These are phyloP conservation scores for Plantago major DNA, from an alignment of 257 asterid species.

Conservation along the genomic window DNA sequence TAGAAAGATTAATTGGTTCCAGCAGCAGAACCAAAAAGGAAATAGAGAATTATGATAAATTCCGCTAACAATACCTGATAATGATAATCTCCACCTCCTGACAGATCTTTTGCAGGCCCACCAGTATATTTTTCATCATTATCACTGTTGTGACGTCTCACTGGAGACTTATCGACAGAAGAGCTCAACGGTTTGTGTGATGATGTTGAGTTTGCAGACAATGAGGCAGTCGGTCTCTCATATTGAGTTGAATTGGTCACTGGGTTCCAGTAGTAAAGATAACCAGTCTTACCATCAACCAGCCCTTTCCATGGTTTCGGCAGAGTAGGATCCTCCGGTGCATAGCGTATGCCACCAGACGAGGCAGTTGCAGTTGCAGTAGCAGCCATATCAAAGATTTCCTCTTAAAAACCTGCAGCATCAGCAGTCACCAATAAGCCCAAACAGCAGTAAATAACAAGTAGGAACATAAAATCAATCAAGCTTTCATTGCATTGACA, in stretches of 20 bases:
- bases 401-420: constrained; percentile 24
- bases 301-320: constrained; percentile 97
- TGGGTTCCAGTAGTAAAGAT: constrained; percentile 92
- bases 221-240: constrained; percentile 62
- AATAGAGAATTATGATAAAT: not conserved
- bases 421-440: constrained; percentile 9
- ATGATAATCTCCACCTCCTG: constrained; percentile 44
- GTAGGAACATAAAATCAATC: not conserved
- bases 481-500: not conserved
- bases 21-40: constrained; percentile 1
- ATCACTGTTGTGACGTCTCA: constrained; percentile 31
- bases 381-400: constrained; percentile 51
- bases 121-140: constrained; percentile 41
- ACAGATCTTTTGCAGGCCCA: constrained; percentile 32
- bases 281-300: constrained; percentile 83
- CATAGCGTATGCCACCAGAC: constrained; percentile 48
- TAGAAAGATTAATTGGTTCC: not conserved
- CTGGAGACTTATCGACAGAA: constrained; percentile 54
- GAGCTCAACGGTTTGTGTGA: constrained; percentile 54
- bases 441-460: not conserved
- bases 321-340: constrained; percentile 94
- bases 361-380: constrained; percentile 31
- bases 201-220: constrained; percentile 34
- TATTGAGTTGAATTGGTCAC: constrained; percentile 92
- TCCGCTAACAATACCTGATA: constrained; percentile 23